phyloP scores from a whole-genome alignment of 179 eudicot genomes.

The Drosera spatulata region DNA sequence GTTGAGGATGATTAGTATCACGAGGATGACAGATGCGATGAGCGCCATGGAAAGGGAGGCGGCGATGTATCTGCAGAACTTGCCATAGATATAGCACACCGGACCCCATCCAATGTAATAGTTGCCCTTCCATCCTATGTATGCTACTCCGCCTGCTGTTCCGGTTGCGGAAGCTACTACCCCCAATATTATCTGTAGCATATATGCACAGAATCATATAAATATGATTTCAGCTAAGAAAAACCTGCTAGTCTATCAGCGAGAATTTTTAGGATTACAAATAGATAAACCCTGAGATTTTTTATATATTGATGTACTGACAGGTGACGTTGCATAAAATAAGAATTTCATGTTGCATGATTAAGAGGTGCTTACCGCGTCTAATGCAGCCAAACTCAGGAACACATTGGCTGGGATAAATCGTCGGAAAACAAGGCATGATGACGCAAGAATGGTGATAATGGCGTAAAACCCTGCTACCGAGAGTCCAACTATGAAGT shows the following conservation, averaged over 20 bases:
- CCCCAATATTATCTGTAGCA: conserved; percentile 23
- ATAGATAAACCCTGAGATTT: too few relatives aligned
- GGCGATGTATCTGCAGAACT: conserved; percentile 23
- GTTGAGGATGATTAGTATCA: conserved; percentile 11
- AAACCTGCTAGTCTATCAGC: background rate
- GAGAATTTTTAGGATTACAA: background rate
- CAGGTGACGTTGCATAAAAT: background rate
- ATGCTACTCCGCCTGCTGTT: conserved; percentile 22
- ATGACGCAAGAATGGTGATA: background rate
- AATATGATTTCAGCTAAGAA: too few relatives aligned
- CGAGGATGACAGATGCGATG: conserved; percentile 16
- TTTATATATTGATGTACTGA: background rate
- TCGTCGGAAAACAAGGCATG: background rate
- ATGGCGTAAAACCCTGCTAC: background rate
- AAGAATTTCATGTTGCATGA: background rate
- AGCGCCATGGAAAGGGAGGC: conserved; percentile 24
- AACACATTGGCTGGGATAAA: conserved; percentile 1
- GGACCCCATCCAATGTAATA: conserved; percentile 35
- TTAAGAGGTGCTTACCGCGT: background rate
- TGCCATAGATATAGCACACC: conserved; percentile 27
- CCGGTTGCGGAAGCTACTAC: conserved; percentile 39
- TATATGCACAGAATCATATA: background rate
- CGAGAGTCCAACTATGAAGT: background rate
- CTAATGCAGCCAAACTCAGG: background rate
- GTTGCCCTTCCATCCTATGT: conserved; percentile 36